These are phyloP conservation scores for Verticillium nubilum DNA, from an alignment of 2,329 filamentous ascomycete species.

Conservation along the genomic window DNA sequence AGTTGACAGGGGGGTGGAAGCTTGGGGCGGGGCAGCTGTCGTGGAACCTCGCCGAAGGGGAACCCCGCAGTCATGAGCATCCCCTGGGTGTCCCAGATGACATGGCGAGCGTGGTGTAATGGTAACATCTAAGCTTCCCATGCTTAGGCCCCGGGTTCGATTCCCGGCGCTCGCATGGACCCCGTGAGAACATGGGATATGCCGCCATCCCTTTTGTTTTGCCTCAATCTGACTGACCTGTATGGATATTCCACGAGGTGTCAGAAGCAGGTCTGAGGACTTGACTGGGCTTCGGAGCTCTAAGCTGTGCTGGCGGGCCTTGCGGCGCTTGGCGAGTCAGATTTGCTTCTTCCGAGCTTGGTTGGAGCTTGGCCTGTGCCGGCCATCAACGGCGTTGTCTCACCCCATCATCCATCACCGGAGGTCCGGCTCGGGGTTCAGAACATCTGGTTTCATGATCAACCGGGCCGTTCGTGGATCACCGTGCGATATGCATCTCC, in stretches of 20 bases:
- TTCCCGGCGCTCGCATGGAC: constrained; percentile 9
- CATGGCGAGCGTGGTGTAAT: constrained; percentile 9
- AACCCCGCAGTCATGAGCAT: background rate
- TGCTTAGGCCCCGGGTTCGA: constrained; percentile 15
- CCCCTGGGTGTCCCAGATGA: background rate
- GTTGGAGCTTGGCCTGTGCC: background rate
- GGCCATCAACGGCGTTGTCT: background rate
- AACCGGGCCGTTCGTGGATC: too few species aligned
- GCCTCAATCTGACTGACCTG: background rate
- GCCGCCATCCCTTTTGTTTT: background rate
- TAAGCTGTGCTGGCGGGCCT: background rate
- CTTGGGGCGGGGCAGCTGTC: background rate
- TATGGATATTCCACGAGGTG: too few species aligned
- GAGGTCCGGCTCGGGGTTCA: background rate
- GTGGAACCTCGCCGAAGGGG: background rate
- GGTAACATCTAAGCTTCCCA: constrained; percentile 15
- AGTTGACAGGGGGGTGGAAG: background rate
- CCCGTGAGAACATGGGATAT: background rate
- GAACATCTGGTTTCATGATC: background rate
- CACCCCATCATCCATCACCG: background rate
- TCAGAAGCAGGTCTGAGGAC: too few species aligned
- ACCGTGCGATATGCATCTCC: too few species aligned
- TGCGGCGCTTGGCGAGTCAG: background rate
- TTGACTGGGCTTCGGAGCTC: too few species aligned
- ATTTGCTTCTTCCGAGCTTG: background rate